Percentiles rank a stretch among this genome's conserved stretches.
Conservation (phyloP, 441 rosid genomes). For the Kokia cookei region DNA sequence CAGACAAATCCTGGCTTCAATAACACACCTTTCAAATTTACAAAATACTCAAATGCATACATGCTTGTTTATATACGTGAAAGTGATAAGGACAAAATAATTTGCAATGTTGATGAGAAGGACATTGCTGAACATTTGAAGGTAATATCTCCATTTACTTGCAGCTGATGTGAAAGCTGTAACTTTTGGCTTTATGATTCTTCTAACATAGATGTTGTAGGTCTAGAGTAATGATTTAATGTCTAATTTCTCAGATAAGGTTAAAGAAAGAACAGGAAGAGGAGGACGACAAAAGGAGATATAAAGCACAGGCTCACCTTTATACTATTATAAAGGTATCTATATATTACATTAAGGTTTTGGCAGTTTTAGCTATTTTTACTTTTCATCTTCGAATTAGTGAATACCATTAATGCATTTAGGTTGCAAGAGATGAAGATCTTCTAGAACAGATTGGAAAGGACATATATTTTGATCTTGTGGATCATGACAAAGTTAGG, state of each 20-base stretch:
- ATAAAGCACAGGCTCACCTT: slow-evolving; percentile 90
- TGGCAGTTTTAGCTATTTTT: neutral
- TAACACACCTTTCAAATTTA: slow-evolving; percentile 82
- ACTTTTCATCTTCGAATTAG: neutral
- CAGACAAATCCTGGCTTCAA: slow-evolving; percentile 94
- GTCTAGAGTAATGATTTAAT: slow-evolving; percentile 13
- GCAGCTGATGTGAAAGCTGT: slow-evolving; percentile 1
- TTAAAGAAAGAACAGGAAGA: slow-evolving; percentile 94
- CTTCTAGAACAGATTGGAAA: slow-evolving; percentile 79
- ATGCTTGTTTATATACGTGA: slow-evolving; percentile 99
- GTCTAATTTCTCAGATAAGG: slow-evolving; percentile 53
- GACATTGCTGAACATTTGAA: slow-evolving; percentile 95
- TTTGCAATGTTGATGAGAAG: slow-evolving; percentile 91
- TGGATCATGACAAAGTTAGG: slow-evolving; percentile 88
- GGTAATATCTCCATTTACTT: slow-evolving; percentile 34
- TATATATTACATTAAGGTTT: slow-evolving; percentile 13
- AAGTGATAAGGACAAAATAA: slow-evolving; percentile 88
- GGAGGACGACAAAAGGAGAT: slow-evolving; percentile 75
- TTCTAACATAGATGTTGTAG: neutral
- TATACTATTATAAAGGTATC: slow-evolving; percentile 73
- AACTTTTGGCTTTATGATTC: neutral
- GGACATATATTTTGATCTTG: slow-evolving; percentile 87
- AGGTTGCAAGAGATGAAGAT: slow-evolving; percentile 96
- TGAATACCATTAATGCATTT: slow-evolving; percentile 4
- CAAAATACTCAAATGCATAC: slow-evolving; percentile 26